Base-by-base conservation (phyloP, 2,329 filamentous ascomycete genomes). In the Exophiala aquamarina region DNA sequence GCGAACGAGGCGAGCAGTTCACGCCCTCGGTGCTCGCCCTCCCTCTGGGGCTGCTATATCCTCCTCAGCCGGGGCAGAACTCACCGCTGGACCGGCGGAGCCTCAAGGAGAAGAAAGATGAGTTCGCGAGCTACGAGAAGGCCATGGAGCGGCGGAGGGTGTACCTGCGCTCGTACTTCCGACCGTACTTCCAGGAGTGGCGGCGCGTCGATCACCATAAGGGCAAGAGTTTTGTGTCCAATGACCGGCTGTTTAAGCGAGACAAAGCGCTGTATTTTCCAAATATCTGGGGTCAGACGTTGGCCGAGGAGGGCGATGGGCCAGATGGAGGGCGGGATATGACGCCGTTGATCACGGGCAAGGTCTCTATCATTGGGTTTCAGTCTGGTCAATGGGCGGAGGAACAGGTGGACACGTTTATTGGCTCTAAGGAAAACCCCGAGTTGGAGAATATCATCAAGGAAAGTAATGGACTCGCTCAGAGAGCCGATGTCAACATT, bases 151-250 rank as follows among this genome's bases (percentile, higher is more conserved):
- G 84, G 57, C 81, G 92, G 55, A 79, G 87, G 59, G 77, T 89
- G 64, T 74, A 97, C 86, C 87, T 87, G 35, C 78, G 81, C 57
- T 83, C 89, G 66, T 84, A 94, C 63, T 75, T 84, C 15, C 87
- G 88, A 49, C 91, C 92, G 2, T 98, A 98, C 70, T 98, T 95
- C 73, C 87, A 90, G 66, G 92, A 98, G 76, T 96, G 90, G 87
- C 82, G 81, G 50, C 93, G 94, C 70, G 80, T 96, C 68, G 79
- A 84, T 57, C 84, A 93, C 56, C 71, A 77, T 70, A 82, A 90
- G 60, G 93, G 93, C 62, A 98, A 98, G 70, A 89, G 89, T 18
- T 98, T 96, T 71, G 74, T 92, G 41, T 84, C 89, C 15, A 92
- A 92, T 29, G 82, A 87, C 3, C 78, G 86, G n/a, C 78, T 92